Percentiles rank a stretch among this genome's conserved stretches.
These are phyloP conservation scores for Pseudocercospora fijiensis DNA, from an alignment of 2,329 filamentous ascomycete species.

Conservation along the genomic window DNA sequence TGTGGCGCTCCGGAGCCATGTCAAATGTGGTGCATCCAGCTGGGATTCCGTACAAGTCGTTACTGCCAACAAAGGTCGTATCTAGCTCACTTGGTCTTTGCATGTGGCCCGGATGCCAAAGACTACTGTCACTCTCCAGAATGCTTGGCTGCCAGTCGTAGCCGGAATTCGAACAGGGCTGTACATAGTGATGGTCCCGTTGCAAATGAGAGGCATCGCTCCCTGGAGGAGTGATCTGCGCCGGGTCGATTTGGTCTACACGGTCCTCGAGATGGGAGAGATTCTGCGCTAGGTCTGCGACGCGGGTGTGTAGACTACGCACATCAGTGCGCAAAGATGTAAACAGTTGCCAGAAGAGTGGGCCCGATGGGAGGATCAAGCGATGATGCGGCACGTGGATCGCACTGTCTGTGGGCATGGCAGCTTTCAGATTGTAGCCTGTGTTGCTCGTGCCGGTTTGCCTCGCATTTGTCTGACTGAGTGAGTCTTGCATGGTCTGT, in stretches of 20 bases:
- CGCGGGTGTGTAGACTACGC: slow-evolving; percentile 18
- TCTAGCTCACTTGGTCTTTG: slow-evolving; percentile 1
- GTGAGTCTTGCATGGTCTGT: slow-evolving; percentile 17
- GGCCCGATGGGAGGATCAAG: slow-evolving; percentile 22
- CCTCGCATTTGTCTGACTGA: slow-evolving; percentile 4
- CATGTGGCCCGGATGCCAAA: not conserved
- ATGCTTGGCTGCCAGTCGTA: not conserved
- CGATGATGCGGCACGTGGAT: slow-evolving; percentile 5
- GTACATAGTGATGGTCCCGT: not conserved
- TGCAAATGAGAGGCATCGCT: slow-evolving; percentile 15
- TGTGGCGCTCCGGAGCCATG: not conserved
- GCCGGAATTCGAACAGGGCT: not conserved
- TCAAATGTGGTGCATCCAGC: not conserved
- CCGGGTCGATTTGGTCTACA: slow-evolving; percentile 24
- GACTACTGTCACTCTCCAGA: not conserved
- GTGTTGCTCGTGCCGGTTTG: not conserved
- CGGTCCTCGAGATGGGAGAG: slow-evolving; percentile 29
- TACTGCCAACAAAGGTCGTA: not conserved
- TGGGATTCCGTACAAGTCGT: not conserved
- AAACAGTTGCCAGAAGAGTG: slow-evolving; percentile 31
- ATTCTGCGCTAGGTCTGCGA: slow-evolving; percentile 25
- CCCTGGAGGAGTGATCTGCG: slow-evolving; percentile 23
- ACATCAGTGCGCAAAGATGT: slow-evolving; percentile 26
- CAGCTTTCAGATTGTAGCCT: not conserved
- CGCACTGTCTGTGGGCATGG: slow-evolving; percentile 1